Evolutionary conservation across 1,139 yeast genomes (phyloP), one percentile per base, ranked within the genome.

Genomic region (Kurtzmaniella natalensis): DNA sequence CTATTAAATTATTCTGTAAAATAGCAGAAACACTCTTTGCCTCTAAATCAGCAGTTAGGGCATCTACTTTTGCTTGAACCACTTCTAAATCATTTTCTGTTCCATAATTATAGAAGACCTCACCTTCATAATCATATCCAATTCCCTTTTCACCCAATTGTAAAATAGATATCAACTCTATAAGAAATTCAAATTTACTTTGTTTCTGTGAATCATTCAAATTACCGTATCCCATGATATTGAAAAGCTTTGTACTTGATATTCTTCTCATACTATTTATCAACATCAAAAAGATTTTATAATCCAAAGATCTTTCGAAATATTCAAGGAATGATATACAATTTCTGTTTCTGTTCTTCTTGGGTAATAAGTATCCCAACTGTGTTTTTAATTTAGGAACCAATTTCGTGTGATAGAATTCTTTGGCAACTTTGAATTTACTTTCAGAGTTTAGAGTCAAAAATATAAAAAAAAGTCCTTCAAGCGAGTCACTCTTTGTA

Each of bases 111-210:
- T 42, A 47, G 39, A 60, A 63, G 4, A 39, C 36, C 25, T 57
- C 59, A 3, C 42, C 43, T 3, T 44, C 41, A 7, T 45, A 47
- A 31, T 51, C 44, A 39, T 57, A 64, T 5, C 57, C 56, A 7
- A 63, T 44, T 2, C 64, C 63, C 9, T 40, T 29, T 30, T 54
- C 53, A 4, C 64, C 65, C 32, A 63, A 46, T 4, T 51, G 48
- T 28, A 64, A 44, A 4, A 53, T 51, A 1, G 59, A 43, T 6
- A 60, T 45, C 18, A 59, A 36, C 10, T 43, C 38, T 17, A 61
- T 36, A 14, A 61, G 43, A 8, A 44, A 41, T 23, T 53, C 43
- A n/a, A 50, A 46, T 2, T 51, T 36, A 25, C 40, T 37, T 2
- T 40, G 40, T 5, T 20, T 20, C 7, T 34, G 32, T 7, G 11